Percentiles rank a stretch among this genome's conserved stretches.
phyloP scores from a whole-genome alignment of 495 filamentous ascomycete genomes.

The Hypoxylon cercidicola region DNA sequence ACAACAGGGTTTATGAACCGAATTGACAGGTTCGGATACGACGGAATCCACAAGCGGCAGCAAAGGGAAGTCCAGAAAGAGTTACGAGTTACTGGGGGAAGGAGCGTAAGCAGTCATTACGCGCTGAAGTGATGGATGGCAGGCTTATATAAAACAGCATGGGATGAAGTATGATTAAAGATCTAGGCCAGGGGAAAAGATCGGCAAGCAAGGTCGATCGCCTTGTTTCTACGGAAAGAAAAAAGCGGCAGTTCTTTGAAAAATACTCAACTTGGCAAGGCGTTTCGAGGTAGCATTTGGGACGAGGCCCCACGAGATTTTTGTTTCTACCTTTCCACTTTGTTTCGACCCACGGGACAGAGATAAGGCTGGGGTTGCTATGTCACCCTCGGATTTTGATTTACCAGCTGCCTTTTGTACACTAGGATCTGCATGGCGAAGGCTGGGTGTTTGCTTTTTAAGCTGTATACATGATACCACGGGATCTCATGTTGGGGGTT shows the following conservation, averaged over 20 bases:
- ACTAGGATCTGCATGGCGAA: conserved; percentile 42
- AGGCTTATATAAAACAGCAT: conserved; percentile 30
- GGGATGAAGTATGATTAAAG: conserved; percentile 20
- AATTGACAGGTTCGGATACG: conserved; percentile 23
- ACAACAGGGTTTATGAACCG: conserved; percentile 29
- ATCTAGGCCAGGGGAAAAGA: conserved; percentile 29
- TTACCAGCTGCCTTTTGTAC: conserved; percentile 38
- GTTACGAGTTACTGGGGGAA: conserved; percentile 3
- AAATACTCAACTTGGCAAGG: conserved; percentile 30
- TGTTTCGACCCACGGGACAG: conserved; percentile 24
- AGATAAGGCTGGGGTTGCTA: conserved; percentile 34
- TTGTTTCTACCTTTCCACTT: background rate
- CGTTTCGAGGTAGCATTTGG: conserved; percentile 43
- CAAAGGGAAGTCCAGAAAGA: conserved; percentile 1
- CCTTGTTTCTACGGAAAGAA: conserved; percentile 14
- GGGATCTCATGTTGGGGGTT: conserved; percentile 28
- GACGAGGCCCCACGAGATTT: conserved; percentile 13
- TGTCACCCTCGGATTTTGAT: background rate
- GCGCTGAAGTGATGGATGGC: conserved; percentile 8
- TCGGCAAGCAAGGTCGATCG: conserved; percentile 15
- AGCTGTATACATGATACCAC: conserved; percentile 36
- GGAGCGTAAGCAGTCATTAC: conserved; percentile 7
- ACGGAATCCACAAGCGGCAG: conserved; percentile 14
- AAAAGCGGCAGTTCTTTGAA: conserved; percentile 28
- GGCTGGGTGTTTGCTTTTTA: conserved; percentile 12